Evolutionary conservation across 371 early-diverging fungal genomes (phyloP), one percentile per base, ranked within the genome.

Genomic region (Pancytospora philotis): DNA sequence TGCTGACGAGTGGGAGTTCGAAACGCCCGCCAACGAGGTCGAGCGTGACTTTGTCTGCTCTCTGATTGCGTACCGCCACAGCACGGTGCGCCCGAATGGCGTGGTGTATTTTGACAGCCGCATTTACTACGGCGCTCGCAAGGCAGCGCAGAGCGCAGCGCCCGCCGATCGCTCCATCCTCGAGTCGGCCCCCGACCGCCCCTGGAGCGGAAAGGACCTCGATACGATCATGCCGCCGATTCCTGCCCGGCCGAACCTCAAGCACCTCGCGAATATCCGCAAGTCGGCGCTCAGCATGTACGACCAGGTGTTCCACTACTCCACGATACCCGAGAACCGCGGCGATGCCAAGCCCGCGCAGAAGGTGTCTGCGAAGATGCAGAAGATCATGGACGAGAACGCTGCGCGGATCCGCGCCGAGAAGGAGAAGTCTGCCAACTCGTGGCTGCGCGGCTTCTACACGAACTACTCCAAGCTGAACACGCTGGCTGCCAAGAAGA

Each of bases 371-470:
- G 64, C 68, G 39, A 81, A 81, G 51, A 79, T 73, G 62, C 63
- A 62, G 59, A 56, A 69, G 48, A 79, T 81, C 31, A 81, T 79
- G 6, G 72, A 76, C 31, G 49, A 67, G 41, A 81, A 79, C 69
- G 52, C 70, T 8, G 70, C 66, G 32, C 73, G 73, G 64, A 69
- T 67, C 37, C 68, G 72, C 57, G 63, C 38, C 3, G 76, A 77
- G 57, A 71, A 72, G 35, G 62, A 72, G 50, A 66, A 71, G 66
- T 65, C 75, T 60, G 79, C 78, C 30, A 53, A 62, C 28, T 38
- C 59, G 1, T 79, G 72, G 67, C 68, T 81, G 10, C 68, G 49
- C 22, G 74, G 72, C 56, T 81, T 81, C 49, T 71, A 66, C 58
- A 30, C 49, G 10, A 78, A 76, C 59, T 79, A 78, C 61, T 37